phyloP scores from a whole-genome alignment of 2,329 filamentous ascomycete species.

The Fusarium pininemorale region DNA sequence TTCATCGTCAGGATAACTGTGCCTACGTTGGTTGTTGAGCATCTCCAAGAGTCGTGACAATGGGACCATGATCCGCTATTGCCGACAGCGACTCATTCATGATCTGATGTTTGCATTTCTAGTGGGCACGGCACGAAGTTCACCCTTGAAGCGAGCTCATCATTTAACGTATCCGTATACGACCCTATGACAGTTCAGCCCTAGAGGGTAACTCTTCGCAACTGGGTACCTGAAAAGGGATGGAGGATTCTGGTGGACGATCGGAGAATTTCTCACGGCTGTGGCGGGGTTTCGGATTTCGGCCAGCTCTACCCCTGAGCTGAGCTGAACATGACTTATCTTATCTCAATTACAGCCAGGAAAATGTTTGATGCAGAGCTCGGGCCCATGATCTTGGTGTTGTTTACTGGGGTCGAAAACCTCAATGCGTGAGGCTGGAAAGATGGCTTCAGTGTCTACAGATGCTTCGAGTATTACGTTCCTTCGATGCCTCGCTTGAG shows the following conservation, averaged over 20 bases:
- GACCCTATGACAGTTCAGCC: not conserved
- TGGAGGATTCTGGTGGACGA: not conserved
- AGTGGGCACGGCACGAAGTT: not conserved
- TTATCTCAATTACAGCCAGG: not conserved
- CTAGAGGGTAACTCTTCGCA: not conserved
- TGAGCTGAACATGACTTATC: not conserved
- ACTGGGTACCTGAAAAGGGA: slow-evolving; percentile 1
- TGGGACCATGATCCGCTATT: not conserved
- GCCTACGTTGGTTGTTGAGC: too few species aligned
- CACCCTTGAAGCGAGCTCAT: not conserved
- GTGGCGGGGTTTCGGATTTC: not conserved
- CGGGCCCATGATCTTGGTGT: not conserved
- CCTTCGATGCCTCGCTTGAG: not conserved
- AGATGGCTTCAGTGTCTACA: not conserved
- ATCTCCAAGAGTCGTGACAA: too few species aligned
- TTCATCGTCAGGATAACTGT: accelerated
- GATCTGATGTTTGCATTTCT: not conserved
- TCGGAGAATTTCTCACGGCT: slow-evolving; percentile 9
- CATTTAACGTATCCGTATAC: not conserved
- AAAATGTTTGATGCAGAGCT: not conserved
- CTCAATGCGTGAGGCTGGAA: not conserved
- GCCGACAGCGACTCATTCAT: not conserved
- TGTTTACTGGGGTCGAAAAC: not conserved
- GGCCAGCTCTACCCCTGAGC: not conserved
- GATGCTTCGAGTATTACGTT: not conserved